phyloP scores from a whole-genome alignment of 2,329 filamentous ascomycete genomes.

The Atkinsonella hypoxylon region DNA sequence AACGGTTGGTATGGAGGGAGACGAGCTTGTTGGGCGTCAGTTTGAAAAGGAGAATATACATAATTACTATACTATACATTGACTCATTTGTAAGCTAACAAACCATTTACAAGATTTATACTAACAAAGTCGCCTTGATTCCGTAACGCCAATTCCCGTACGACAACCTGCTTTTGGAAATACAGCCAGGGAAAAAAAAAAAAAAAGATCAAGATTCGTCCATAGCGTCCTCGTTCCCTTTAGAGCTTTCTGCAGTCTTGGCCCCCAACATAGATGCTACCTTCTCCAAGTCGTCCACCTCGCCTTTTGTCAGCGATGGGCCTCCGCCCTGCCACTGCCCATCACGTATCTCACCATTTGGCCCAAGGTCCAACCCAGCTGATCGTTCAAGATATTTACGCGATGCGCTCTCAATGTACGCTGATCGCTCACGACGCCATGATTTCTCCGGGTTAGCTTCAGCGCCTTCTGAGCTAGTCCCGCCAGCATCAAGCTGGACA shows the following conservation, averaged over 20 bases:
- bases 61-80: too few relatives aligned
- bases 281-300: conserved; percentile 46
- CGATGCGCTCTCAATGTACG: conserved; percentile 76
- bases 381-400: conserved; percentile 62
- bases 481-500: conserved; percentile 39
- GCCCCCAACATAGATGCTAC: conserved; percentile 33
- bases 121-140: too few relatives aligned
- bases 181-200: neutral
- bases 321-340: conserved; percentile 52
- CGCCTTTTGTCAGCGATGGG: conserved; percentile 33
- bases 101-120: too few relatives aligned
- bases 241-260: conserved; percentile 1
- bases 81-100: too few relatives aligned
- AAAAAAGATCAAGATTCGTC: conserved; percentile 15
- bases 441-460: conserved; percentile 28
- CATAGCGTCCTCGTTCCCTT: conserved; percentile 14
- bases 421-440: conserved; percentile 58
- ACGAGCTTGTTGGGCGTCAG: too few relatives aligned
- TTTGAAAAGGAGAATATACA: too few relatives aligned
- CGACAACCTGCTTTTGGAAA: neutral
- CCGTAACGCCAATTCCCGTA: neutral
- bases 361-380: conserved; percentile 53
- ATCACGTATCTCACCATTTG: conserved; percentile 49
- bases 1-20: too few relatives aligned
- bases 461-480: conserved; percentile 1